Evolutionary conservation across 129 eudicot genomes (phyloP).

Genomic region (Flaveria sonorensis): DNA sequence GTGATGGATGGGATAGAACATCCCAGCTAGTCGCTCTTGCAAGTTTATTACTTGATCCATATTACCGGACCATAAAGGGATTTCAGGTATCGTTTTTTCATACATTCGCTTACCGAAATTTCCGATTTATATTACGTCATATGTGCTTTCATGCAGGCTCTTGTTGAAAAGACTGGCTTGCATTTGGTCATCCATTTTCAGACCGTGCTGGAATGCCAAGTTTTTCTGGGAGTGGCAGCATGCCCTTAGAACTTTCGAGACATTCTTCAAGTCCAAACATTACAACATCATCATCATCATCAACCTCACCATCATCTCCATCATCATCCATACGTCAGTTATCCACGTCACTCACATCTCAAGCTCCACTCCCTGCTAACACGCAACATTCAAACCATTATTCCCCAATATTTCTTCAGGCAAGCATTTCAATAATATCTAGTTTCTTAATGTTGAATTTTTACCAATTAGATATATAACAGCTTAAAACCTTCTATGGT

Average conservation of each 20-base stretch:
- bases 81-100: conserved; percentile 68
- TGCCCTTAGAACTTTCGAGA: conserved; percentile 68
- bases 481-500: neutral
- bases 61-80: conserved; percentile 89
- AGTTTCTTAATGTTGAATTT: neutral
- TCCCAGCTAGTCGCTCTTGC: conserved; percentile 91
- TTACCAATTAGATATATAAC: conserved; percentile 5
- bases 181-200: conserved; percentile 98
- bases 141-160: conserved; percentile 60
- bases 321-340: conserved; percentile 72
- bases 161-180: conserved; percentile 96
- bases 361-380: conserved; percentile 58
- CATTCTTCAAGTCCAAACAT: conserved; percentile 77
- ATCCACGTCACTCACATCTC: conserved; percentile 62
- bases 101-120: conserved; percentile 4
- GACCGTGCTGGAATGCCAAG: conserved; percentile 86
- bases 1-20: conserved; percentile 99
- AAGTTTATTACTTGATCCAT: conserved; percentile 93
- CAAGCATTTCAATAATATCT: conserved; percentile 10
- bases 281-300: conserved; percentile 61
- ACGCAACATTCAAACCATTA: conserved; percentile 57
- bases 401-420: conserved; percentile 96
- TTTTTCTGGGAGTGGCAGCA: conserved; percentile 56
- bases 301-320: conserved; percentile 21
- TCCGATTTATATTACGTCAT: neutral